phyloP scores from a whole-genome alignment of 441 rosid species.

The Jatropha multifida region DNA sequence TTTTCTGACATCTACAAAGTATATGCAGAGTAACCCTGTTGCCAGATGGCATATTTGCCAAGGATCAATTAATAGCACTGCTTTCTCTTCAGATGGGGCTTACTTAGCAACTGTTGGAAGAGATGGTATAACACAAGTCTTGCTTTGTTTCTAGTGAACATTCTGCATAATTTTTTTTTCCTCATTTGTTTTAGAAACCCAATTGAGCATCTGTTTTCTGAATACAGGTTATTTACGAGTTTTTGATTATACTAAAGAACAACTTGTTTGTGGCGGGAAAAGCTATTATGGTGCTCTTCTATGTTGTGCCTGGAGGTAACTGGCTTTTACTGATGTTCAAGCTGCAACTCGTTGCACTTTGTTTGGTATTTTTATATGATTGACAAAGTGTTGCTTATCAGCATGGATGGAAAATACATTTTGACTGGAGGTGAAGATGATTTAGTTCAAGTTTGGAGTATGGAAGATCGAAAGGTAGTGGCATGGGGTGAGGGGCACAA shows the following conservation, averaged over 20 bases:
- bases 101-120: conserved; percentile 95
- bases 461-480: conserved; percentile 96
- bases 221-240: conserved; percentile 77
- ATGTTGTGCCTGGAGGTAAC: conserved; percentile 98
- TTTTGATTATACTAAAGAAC: conserved; percentile 86
- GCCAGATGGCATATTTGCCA: conserved; percentile 98
- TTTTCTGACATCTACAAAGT: conserved; percentile 21
- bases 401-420: conserved; percentile 94
- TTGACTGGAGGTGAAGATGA: conserved; percentile 99
- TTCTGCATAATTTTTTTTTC: conserved; percentile 13
- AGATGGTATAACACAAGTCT: conserved; percentile 61
- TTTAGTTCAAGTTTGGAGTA: conserved; percentile 98
- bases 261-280: conserved; percentile 89
- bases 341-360: neutral
- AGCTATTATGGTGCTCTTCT: conserved; percentile 92
- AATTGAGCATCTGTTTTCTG: conserved; percentile 22
- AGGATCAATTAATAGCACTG: conserved; percentile 84
- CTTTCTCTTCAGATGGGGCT: conserved; percentile 82
- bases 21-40: conserved; percentile 86
- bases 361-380: neutral
- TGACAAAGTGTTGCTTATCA: conserved; percentile 36
- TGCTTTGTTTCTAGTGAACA: neutral
- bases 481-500: conserved; percentile 99
- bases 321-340: neutral
- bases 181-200: conserved; percentile 11